Conservation (phyloP, 345 rosid genomes). For the Salix koriyanagi region DNA sequence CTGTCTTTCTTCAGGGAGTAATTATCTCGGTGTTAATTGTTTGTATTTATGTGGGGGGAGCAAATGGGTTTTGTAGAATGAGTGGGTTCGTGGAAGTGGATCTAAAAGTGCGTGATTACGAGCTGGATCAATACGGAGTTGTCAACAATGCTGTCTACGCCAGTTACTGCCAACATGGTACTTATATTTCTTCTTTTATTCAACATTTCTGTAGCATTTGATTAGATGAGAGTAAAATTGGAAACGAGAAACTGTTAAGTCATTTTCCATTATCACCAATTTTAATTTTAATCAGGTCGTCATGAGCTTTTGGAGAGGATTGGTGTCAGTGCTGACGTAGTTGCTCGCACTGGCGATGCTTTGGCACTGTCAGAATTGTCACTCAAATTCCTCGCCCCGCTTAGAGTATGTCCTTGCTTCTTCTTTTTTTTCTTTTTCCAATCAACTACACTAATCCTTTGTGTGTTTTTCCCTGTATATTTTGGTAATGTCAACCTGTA, state of each 20-base stretch:
- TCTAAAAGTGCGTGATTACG: conserved; percentile 75
- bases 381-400: conserved; percentile 70
- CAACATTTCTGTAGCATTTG: neutral
- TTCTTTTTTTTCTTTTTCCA: neutral
- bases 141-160: conserved; percentile 88
- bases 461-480: neutral
- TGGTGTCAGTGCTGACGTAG: conserved; percentile 62
- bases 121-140: conserved; percentile 86
- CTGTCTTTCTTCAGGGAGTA: neutral
- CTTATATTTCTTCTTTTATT: neutral
- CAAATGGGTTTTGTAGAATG: conserved; percentile 41
- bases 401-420: conserved; percentile 44
- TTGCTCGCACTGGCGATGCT: conserved; percentile 68
- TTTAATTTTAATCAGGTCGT: conserved; percentile 45
- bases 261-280: neutral
- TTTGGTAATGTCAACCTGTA: neutral
- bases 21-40: neutral
- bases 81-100: conserved; percentile 52
- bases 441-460: neutral
- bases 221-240: neutral
- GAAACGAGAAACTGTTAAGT: neutral
- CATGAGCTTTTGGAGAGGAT: conserved; percentile 71
- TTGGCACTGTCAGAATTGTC: conserved; percentile 68
- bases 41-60: neutral
- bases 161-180: conserved; percentile 82